Conservation (phyloP, 2,329 filamentous ascomycete species). For the Hypoxylon sp. region DNA sequence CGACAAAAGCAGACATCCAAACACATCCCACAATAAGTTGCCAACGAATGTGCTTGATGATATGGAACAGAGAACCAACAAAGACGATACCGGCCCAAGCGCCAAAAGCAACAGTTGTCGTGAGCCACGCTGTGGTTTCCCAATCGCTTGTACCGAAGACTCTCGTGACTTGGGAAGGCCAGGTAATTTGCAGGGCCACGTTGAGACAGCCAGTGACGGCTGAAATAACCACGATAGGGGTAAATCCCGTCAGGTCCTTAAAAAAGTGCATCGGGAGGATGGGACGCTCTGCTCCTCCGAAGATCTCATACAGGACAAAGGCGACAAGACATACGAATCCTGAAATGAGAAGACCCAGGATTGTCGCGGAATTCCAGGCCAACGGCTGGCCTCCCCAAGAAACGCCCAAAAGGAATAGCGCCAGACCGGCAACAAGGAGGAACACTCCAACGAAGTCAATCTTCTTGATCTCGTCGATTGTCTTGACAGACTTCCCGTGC, state of each 20-base stretch:
- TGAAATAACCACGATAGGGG: conserved; percentile 50
- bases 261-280: conserved; percentile 55
- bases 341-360: conserved; percentile 50
- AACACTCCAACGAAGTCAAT: conserved; percentile 52
- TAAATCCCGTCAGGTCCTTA: conserved; percentile 54
- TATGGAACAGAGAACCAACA: conserved; percentile 48
- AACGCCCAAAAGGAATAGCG: conserved; percentile 52
- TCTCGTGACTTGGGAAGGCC: conserved; percentile 52
- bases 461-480: conserved; percentile 36
- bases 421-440: conserved; percentile 48
- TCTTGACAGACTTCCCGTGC: conserved; percentile 36
- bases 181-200: conserved; percentile 52
- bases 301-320: conserved; percentile 52
- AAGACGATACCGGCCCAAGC: conserved; percentile 53
- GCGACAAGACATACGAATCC: conserved; percentile 42
- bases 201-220: conserved; percentile 51
- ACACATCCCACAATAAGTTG: conserved; percentile 38
- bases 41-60: conserved; percentile 45
- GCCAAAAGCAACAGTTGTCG: conserved; percentile 52
- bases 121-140: conserved; percentile 52
- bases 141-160: conserved; percentile 41
- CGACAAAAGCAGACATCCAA: conserved; percentile 41
- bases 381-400: conserved; percentile 49
- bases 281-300: conserved; percentile 28
- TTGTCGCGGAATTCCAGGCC: conserved; percentile 45